Evolutionary conservation across 2,329 filamentous ascomycete genomes (phyloP), one percentile per base, ranked within the genome.

Genomic region (Thielaviopsis populi): DNA sequence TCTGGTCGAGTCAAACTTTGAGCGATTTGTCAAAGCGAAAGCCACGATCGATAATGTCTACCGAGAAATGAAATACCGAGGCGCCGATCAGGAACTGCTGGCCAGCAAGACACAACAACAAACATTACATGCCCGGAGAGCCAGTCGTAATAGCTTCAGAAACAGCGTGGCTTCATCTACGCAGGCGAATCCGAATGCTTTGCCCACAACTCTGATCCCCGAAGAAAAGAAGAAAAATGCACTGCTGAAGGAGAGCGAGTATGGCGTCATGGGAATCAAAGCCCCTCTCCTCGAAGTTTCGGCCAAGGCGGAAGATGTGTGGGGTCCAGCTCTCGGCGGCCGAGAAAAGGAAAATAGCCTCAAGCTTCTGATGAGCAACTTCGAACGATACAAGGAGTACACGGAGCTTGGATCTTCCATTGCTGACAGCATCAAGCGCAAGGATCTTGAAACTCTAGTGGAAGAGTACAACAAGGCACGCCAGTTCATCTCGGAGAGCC

Each of bases 41-140:
- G 89, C 92, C 19, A 97, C 92, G 7, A 97, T 99, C 70, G 94
- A 99, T 76, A 95, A 95, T 75, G 94, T 99, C 62, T 99, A 99
- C 75, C 95, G 86, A 67, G 94, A 99, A 74, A 99, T 99, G 94
- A 96, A 83, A 79, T 91, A 78, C 68, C 79, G 82, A 58, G 84
- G 84, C 11, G 76, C 73, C 24, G 83, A 86, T 58, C 74, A 76
- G 2, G 73, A 77, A 3, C 70, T 75, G 8, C 70, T 75, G 7
- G 76, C 83, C 27, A 90, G 88, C 73, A 83, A 84, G 69, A 81
- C 78, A 66, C 86, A 83, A 71, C 84, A 85, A 69, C 79, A 85
- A 62, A 83, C 79, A 67, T 19, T 56, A 6, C 65, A 66, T 13
- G 59, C 62, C 42, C 63, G 65, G 27, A 50, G 65, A 60, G 65